phyloP scores from a whole-genome alignment of 345 rosid species.

The Brassica incana region DNA sequence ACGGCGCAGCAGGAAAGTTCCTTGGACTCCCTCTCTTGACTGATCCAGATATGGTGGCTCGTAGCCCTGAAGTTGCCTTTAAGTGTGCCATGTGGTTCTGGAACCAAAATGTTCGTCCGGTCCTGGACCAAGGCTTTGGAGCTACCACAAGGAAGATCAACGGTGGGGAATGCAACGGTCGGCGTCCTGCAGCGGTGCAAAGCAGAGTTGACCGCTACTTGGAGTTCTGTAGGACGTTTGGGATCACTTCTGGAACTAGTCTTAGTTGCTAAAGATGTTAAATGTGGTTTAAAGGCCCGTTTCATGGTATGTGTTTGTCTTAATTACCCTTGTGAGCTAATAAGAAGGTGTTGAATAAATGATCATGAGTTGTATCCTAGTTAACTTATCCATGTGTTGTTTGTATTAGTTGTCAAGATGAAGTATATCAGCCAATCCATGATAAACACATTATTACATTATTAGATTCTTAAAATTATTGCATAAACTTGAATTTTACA shows the following conservation, averaged over 20 bases:
- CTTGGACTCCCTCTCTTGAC: constrained; percentile 44
- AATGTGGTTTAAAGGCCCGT: not conserved
- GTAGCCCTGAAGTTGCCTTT: constrained; percentile 45
- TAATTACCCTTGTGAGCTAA: constrained; percentile 11
- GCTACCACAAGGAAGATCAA: constrained; percentile 51
- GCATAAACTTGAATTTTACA: not conserved
- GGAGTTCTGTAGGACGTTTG: constrained; percentile 44
- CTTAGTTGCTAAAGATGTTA: constrained; percentile 40
- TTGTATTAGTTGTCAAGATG: constrained; percentile 17
- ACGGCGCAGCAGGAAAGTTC: constrained; percentile 49
- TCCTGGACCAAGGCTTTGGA: constrained; percentile 53
- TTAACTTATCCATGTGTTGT: constrained; percentile 17
- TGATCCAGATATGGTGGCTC: constrained; percentile 54
- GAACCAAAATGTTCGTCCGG: constrained; percentile 52
- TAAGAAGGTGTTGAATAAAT: constrained; percentile 22
- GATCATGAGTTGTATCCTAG: constrained; percentile 18
- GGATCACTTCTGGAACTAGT: constrained; percentile 40
- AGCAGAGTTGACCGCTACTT: constrained; percentile 40
- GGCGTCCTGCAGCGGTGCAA: constrained; percentile 37
- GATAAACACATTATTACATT: constrained; percentile 5
- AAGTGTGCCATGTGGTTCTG: constrained; percentile 62
- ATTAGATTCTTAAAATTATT: not conserved
- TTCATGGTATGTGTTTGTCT: constrained; percentile 8
- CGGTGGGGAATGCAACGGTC: constrained; percentile 54
- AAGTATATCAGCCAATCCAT: not conserved